Evolutionary conservation across 83 land plant species (phyloP), one percentile per base, ranked within the genome.

Genomic region (Diphasiastrum complanatum): DNA sequence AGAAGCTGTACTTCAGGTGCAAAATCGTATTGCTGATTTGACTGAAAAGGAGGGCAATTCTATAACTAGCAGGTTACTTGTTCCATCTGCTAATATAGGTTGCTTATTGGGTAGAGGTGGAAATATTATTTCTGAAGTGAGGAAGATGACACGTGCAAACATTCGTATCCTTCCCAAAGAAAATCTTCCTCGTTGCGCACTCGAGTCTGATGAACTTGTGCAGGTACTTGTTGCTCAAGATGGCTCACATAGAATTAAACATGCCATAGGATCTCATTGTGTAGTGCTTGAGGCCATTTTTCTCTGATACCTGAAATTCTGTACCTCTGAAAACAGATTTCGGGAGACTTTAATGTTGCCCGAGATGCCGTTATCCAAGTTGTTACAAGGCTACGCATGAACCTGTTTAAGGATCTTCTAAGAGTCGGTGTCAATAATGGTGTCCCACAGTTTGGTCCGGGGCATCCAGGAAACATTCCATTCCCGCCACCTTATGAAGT

Each of bases 1-100:
- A 71, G 99, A 95, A 65, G 99, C 99, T 47, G 70, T 84, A 55
- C 65, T 95, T 34, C 97, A 90, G 61, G 72, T 95, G 24, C 99
- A 95, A 47, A 23, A 52, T 36, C 78, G 78, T 45, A 81, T 67
- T 62, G 78, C 82, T 57, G 83, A 75, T 66, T 73, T 85, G 30
- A 75, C 74, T 23, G 76, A 80, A 5, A 91, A 89, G 50, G 75
- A 81, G 26, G 96, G 90, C 43, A 83, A 87, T 34, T 67, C 80
- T 33, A 67, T 86, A 14, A 90, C 87, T 16, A 91, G 93, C 20
- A 76, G 97, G 75, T 72, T 95, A 26, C 79, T 95, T 37, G 79
- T 95, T 20, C 82, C 89, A 14, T 71, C 97, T 24, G 73, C 67
- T 67, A 86, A 86, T 40, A 79, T 86, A 52, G 83, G 84, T 19